phyloP scores from a whole-genome alignment of 2,329 filamentous ascomycete species.

The Pestalotiopsis sp. region DNA sequence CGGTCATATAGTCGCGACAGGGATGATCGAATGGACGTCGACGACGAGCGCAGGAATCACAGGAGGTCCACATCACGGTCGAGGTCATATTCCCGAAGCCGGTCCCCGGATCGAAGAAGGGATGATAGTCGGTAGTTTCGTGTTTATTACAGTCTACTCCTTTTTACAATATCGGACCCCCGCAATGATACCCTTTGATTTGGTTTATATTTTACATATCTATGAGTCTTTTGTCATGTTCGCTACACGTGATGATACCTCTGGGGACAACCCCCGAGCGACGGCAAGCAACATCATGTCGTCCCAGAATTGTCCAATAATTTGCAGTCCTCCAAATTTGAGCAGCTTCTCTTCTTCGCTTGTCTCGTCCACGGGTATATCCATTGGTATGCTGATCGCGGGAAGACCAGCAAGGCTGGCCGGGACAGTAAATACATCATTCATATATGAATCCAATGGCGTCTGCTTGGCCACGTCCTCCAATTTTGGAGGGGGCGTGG shows the following conservation, averaged over 20 bases:
- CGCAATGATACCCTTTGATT: constrained; percentile 3
- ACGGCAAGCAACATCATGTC: constrained; percentile 63
- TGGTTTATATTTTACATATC: neutral
- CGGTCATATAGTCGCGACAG: constrained; percentile 8
- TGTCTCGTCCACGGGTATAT: constrained; percentile 30
- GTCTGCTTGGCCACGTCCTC: constrained; percentile 55
- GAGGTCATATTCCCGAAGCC: neutral
- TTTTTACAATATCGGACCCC: neutral
- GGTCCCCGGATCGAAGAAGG: neutral
- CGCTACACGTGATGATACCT: constrained; percentile 20
- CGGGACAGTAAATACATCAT: constrained; percentile 94
- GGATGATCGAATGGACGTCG: constrained; percentile 7
- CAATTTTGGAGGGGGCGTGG: constrained; percentile 69
- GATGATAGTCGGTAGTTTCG: neutral
- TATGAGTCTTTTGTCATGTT: neutral
- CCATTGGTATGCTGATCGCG: constrained; percentile 78
- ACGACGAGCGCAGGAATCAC: neutral
- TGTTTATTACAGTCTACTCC: neutral
- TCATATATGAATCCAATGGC: constrained; percentile 78
- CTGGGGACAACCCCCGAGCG: constrained; percentile 43
- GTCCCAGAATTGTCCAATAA: constrained; percentile 81
- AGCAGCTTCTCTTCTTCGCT: constrained; percentile 35
- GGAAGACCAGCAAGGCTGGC: constrained; percentile 90
- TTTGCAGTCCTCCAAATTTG: constrained; percentile 62
- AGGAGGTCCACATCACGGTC: constrained; percentile 3